These are phyloP conservation scores for Balamuthia mandrillaris DNA, from an alignment of 208 protist genomes.

Conservation along the genomic window DNA sequence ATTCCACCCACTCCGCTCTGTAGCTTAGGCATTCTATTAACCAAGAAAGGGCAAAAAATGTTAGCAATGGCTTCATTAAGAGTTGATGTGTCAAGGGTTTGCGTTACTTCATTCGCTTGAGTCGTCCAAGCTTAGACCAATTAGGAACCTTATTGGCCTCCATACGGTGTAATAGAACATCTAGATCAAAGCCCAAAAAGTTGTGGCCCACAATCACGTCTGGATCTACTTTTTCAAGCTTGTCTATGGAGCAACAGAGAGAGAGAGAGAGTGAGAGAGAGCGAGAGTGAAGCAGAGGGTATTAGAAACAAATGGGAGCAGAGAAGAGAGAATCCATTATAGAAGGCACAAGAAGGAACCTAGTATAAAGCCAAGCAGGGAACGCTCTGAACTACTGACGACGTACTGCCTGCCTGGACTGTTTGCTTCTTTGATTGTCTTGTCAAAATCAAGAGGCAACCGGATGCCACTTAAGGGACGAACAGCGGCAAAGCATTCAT, in stretches of 20 bases:
- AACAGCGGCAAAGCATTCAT: constrained; percentile 17
- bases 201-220: constrained; percentile 95
- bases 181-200: constrained; percentile 92
- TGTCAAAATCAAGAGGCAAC: not conserved
- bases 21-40: not conserved
- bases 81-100: not conserved
- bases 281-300: constrained; percentile 7
- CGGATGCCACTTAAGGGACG: not conserved
- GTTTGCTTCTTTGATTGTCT: not conserved
- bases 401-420: not conserved
- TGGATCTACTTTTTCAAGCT: constrained; percentile 83
- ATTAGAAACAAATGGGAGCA: not conserved
- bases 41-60: not conserved
- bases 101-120: constrained; percentile 15
- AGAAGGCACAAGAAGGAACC: not conserved
- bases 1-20: not conserved
- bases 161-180: constrained; percentile 90
- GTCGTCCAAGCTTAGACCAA: constrained; percentile 82
- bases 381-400: not conserved
- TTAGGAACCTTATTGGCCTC: constrained; percentile 77
- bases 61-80: not conserved
- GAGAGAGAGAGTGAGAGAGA: not conserved
- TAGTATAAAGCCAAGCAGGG: constrained; percentile 1
- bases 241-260: constrained; percentile 18
- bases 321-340: not conserved